Evolutionary conservation across 2,329 filamentous ascomycete species (phyloP).

Genomic region (Aspergillus sp.): DNA sequence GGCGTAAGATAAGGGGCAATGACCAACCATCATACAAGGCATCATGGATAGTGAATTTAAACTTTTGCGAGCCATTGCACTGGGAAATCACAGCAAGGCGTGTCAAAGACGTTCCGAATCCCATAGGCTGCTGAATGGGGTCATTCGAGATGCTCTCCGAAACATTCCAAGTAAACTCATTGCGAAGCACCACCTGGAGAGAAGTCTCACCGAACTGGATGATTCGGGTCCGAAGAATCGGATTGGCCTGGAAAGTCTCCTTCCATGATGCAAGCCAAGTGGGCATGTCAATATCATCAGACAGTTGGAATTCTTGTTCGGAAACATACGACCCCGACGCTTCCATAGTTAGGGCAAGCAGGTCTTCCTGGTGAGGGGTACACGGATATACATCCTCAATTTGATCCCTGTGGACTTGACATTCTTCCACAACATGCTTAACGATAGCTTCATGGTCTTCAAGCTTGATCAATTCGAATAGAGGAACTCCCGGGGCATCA

Average conservation of each 20-base stretch:
- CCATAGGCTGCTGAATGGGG: not conserved
- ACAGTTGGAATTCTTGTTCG: conserved; percentile 23
- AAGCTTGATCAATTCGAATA: no score
- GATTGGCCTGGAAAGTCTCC: conserved; percentile 21
- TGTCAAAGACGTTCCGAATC: conserved; percentile 9
- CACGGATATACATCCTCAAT: conserved; percentile 35
- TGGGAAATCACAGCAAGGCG: conserved; percentile 3
- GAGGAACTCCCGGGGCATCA: no score
- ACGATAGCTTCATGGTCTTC: no score
- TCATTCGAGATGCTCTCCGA: conserved; percentile 6
- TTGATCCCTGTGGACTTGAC: no score
- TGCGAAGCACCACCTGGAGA: conserved; percentile 20
- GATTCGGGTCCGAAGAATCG: conserved; percentile 38
- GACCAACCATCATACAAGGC: conserved; percentile 37
- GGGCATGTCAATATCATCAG: conserved; percentile 18
- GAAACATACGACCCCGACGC: conserved; percentile 32
- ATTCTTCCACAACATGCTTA: no score
- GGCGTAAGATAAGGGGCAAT: conserved; percentile 8
- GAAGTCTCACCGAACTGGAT: conserved; percentile 12
- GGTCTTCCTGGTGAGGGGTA: conserved; percentile 36
- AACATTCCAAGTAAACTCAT: not conserved
- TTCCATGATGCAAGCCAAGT: conserved; percentile 34
- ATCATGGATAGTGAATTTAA: conserved; percentile 40
- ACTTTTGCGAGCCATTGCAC: no score
- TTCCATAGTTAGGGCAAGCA: conserved; percentile 16